Evolutionary conservation across 257 asterid genomes (phyloP), one percentile per base, ranked within the genome.

Genomic region (Gardenia jasminoides): DNA sequence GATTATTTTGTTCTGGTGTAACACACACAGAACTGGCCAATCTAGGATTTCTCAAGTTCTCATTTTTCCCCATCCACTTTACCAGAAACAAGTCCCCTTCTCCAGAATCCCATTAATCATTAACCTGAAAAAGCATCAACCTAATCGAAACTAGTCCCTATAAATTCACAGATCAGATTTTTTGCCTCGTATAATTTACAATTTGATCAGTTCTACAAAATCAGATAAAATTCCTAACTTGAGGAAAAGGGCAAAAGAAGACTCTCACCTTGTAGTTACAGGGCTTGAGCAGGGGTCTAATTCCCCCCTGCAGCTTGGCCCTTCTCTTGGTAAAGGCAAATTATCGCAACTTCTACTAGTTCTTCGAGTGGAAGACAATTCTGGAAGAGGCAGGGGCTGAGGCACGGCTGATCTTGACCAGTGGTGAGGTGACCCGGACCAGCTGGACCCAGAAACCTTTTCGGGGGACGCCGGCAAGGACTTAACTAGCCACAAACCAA

Each of bases 381-480:
- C 92, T 39, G 97, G 97, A 33, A 88, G 90, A 50, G 98, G 98
- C 74, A 93, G 88, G 52, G 97, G 98, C 78, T 81, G 93, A 19
- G 97, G 97, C 82, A 89, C 91, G 58, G 94, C 93, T 9, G 92
- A 87, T 79, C 83, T 88, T 59, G 93, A 89, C 93, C 96, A 90
- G 83, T 85, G 94, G 33, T 50, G 78, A 28, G 68, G 79, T 47
- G 78, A 79, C 79, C 78, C 80, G 72, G 76, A 77, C 39, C 81
- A 79, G 76, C 78, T 82, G 72, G 77, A 77, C 39, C 81, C 70
- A 24, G 91, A 88, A 83, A 58, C 83, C 6, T 54, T 62, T 6
- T 80, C 85, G 41, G 97, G 94, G 36, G 96, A 90, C 67, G 80
- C 92, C 20, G 96, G 97, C 78, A 46, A 62, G 26, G 97, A 90